Conservation (phyloP, 495 filamentous ascomycete species). For the Xylaria venustula region DNA sequence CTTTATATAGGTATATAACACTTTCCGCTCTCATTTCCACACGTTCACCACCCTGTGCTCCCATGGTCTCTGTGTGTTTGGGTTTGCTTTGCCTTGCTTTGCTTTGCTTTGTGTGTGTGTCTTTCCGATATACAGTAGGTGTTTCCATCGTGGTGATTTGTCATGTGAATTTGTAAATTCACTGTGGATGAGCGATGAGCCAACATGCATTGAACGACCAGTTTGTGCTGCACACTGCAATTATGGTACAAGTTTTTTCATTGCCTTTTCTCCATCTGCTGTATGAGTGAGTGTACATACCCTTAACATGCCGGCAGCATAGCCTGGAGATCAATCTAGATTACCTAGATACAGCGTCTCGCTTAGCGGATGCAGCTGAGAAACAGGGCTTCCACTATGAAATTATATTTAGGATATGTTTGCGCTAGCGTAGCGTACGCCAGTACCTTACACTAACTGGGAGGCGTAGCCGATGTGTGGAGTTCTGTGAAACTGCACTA, state of each 20-base stretch:
- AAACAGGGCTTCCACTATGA: not conserved
- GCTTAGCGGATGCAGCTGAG: slow-evolving; percentile 7
- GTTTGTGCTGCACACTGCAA: too few relatives aligned
- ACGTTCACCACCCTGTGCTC: not conserved
- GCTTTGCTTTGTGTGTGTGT: not conserved
- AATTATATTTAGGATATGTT: not conserved
- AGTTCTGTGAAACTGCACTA: not conserved
- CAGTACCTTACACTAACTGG: not conserved
- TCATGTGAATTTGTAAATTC: not conserved
- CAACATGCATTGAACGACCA: not conserved
- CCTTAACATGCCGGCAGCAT: not conserved
- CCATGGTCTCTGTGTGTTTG: too few relatives aligned
- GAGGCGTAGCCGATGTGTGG: not conserved
- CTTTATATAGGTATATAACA: not conserved
- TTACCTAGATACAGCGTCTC: not conserved
- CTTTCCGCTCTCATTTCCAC: not conserved
- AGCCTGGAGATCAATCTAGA: not conserved
- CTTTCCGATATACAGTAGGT: not conserved
- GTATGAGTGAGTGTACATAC: too few relatives aligned
- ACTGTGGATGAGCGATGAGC: not conserved
- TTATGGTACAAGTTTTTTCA: too few relatives aligned
- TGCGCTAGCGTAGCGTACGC: not conserved
- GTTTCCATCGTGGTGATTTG: not conserved
- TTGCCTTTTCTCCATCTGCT: too few relatives aligned
- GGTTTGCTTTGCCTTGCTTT: not conserved